Conservation (phyloP, 164 flowering plant genomes). For the Saururus chinensis region DNA sequence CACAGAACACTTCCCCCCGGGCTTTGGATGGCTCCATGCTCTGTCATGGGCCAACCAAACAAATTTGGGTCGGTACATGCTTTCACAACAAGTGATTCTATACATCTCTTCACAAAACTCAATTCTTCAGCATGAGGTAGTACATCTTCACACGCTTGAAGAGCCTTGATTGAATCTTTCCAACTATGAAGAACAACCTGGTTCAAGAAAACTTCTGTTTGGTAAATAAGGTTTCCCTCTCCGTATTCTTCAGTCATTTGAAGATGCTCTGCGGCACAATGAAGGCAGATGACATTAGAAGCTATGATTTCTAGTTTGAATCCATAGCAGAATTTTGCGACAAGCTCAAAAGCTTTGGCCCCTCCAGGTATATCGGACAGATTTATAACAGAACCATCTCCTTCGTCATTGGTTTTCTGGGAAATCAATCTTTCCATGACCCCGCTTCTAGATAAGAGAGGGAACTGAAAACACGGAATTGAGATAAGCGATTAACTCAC, state of each 20-base stretch:
- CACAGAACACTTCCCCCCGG: constrained; percentile 97
- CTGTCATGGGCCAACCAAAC: constrained; percentile 98
- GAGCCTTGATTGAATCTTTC: constrained; percentile 81
- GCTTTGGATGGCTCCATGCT: constrained; percentile 90
- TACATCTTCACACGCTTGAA: constrained; percentile 57
- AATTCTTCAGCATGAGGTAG: constrained; percentile 51
- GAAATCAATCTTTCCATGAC: constrained; percentile 43
- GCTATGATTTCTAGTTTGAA: constrained; percentile 53
- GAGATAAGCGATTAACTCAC: too few species aligned
- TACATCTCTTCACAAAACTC: constrained; percentile 44
- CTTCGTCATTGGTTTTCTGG: constrained; percentile 25
- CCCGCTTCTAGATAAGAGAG: constrained; percentile 72
- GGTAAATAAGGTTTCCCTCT: constrained; percentile 62
- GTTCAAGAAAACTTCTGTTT: constrained; percentile 53
- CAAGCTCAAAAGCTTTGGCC: constrained; percentile 54
- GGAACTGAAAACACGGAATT: constrained; percentile 40
- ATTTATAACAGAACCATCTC: constrained; percentile 14
- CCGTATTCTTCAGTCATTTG: constrained; percentile 79
- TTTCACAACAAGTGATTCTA: constrained; percentile 68
- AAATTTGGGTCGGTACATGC: constrained; percentile 84
- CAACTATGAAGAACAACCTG: constrained; percentile 60
- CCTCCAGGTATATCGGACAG: constrained; percentile 78
- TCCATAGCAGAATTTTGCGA: constrained; percentile 76
- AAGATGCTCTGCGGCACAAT: constrained; percentile 78
- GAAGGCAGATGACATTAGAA: constrained; percentile 45